phyloP scores from a whole-genome alignment of 805 yeast genomes.

The Ogataea dorogensis region DNA sequence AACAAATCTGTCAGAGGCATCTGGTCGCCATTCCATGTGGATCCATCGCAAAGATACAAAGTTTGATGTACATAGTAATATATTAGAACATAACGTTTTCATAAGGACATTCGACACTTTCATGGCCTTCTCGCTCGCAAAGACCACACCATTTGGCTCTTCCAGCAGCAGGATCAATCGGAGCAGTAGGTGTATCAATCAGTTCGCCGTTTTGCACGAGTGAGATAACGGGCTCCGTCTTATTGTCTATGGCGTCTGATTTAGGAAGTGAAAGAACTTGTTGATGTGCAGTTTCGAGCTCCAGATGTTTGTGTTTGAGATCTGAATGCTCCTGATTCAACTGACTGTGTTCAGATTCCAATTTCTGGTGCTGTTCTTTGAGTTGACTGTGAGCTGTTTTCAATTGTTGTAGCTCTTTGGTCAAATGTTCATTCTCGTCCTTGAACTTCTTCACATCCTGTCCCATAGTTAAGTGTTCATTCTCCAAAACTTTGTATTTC shows the following conservation, averaged over 20 bases:
- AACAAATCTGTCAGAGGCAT: conserved; percentile 90
- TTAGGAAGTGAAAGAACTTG: no score
- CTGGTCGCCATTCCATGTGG: conserved; percentile 94
- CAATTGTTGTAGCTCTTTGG: no score
- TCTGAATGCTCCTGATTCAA: no score
- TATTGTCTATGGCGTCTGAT: neutral
- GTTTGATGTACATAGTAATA: conserved; percentile 32
- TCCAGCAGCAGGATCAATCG: conserved; percentile 69
- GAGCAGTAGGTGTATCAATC: conserved; percentile 47
- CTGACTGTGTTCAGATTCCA: no score
- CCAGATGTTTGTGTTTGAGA: no score
- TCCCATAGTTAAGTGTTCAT: neutral
- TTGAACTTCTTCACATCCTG: neutral
- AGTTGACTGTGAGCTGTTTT: no score
- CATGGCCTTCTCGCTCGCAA: conserved; percentile 90
- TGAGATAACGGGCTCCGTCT: neutral
- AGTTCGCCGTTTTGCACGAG: conserved; percentile 20
- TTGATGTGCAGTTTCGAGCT: no score
- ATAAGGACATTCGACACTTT: conserved; percentile 83
- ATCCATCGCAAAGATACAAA: conserved; percentile 47
- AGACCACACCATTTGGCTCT: conserved; percentile 85
- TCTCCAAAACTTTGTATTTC: conserved; percentile 10
- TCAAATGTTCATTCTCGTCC: no score
- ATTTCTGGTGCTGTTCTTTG: no score
- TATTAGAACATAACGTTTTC: conserved; percentile 43